These are phyloP conservation scores for Puccinia triticina DNA, from an alignment of 1,284 basidiomycete genomes.

Conservation along the genomic window DNA sequence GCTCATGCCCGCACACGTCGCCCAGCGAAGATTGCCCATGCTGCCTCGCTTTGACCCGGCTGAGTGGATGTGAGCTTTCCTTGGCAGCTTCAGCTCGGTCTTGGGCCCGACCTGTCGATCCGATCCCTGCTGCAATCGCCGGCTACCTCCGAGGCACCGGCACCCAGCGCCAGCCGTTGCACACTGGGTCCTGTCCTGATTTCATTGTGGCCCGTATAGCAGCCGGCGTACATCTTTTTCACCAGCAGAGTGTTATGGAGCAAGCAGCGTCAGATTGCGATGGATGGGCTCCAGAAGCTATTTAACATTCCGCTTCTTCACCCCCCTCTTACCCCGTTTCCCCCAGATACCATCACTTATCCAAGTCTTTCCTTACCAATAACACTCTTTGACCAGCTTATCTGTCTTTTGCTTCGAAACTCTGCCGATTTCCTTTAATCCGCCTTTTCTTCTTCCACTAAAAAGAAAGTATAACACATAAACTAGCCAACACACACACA, in stretches of 20 bases:
- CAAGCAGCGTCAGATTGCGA: background rate
- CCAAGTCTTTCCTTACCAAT: slow-evolving; percentile 21
- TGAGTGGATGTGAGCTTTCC: background rate
- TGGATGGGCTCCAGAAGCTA: background rate
- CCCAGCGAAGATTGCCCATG: background rate
- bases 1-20: background rate
- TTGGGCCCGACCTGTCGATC: background rate
- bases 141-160: background rate
- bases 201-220: background rate
- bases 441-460: background rate
- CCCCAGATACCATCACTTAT: slow-evolving; percentile 3
- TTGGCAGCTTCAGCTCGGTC: background rate
- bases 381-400: slow-evolving; percentile 6
- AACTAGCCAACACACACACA: background rate
- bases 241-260: background rate
- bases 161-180: background rate
- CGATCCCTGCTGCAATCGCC: background rate
- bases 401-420: slow-evolving; percentile 24
- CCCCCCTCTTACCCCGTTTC: background rate
- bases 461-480: background rate
- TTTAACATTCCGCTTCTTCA: background rate
- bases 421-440: background rate
- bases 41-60: background rate
- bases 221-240: background rate
- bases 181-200: background rate